Evolutionary conservation across 495 filamentous ascomycete genomes (phyloP).

Genomic region (Aspergillus funiculosus): DNA sequence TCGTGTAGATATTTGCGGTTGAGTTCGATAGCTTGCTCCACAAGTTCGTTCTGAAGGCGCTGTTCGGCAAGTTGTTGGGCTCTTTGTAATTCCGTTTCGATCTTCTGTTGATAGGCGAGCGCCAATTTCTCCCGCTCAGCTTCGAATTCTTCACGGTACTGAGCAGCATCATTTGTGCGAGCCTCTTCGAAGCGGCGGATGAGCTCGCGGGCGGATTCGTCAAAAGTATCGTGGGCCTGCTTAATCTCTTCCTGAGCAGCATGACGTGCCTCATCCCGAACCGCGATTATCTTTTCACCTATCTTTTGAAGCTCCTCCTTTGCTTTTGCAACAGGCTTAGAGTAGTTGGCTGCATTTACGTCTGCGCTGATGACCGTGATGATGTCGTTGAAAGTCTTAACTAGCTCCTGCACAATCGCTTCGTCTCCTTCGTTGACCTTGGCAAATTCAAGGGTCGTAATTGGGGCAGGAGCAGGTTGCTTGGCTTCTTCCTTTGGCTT

Average conservation of each 20-base stretch:
- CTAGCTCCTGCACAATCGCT: constrained; percentile 84
- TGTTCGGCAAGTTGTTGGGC: constrained; percentile 71
- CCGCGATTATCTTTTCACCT: constrained; percentile 61
- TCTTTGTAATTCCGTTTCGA: constrained; percentile 67
- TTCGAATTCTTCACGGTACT: constrained; percentile 86
- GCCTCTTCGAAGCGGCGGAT: constrained; percentile 63
- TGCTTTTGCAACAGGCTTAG: constrained; percentile 67
- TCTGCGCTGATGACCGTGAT: constrained; percentile 89
- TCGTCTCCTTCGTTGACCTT: constrained; percentile 69
- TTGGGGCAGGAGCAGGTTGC: constrained; percentile 37
- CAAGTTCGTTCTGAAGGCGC: constrained; percentile 72
- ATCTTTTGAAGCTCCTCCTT: constrained; percentile 77
- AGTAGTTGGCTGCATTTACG: constrained; percentile 63
- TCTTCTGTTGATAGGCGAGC: constrained; percentile 68
- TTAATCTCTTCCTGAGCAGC: constrained; percentile 73
- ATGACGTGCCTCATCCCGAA: constrained; percentile 60
- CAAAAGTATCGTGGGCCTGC: constrained; percentile 66
- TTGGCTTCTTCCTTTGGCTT: constrained; percentile 26
- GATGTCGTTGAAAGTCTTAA: constrained; percentile 91
- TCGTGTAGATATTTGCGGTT: constrained; percentile 75
- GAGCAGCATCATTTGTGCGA: constrained; percentile 66
- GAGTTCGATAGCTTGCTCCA: constrained; percentile 84
- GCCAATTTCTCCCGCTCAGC: constrained; percentile 73
- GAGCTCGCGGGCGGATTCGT: constrained; percentile 71
- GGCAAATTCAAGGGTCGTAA: constrained; percentile 66